These are phyloP conservation scores for Opeltia flavorubescens DNA, from an alignment of 495 filamentous ascomycete species.

Conservation along the genomic window DNA sequence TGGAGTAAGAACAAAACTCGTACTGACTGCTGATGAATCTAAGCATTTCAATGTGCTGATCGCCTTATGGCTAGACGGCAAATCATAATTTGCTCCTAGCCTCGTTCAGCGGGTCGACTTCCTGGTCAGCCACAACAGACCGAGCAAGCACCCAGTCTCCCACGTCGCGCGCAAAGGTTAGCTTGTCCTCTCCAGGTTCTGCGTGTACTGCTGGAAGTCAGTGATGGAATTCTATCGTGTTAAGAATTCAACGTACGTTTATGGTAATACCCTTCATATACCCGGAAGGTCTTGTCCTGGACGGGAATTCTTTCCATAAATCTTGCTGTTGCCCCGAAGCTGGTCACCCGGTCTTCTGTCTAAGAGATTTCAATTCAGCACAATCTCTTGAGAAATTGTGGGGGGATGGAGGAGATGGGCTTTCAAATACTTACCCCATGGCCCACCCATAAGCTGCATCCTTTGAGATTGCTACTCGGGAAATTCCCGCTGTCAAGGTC, in stretches of 20 bases:
- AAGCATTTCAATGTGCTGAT: no score
- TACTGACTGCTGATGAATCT: neutral
- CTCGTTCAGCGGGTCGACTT: neutral
- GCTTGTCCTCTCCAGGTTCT: slow-evolving; percentile 46
- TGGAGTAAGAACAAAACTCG: slow-evolving; percentile 36
- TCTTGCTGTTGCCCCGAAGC: slow-evolving; percentile 42
- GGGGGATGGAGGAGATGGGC: no score
- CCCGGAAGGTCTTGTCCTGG: slow-evolving; percentile 51
- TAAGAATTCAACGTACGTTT: slow-evolving; percentile 27
- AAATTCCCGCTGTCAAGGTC: slow-evolving; percentile 28
- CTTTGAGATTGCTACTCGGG: slow-evolving; percentile 9
- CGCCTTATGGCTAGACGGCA: neutral
- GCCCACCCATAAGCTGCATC: slow-evolving; percentile 18
- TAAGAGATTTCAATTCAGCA: no score
- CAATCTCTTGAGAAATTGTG: no score
- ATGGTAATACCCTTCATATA: slow-evolving; percentile 69
- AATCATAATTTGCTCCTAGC: slow-evolving; percentile 7
- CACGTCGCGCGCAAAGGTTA: slow-evolving; percentile 54
- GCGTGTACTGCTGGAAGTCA: slow-evolving; percentile 40
- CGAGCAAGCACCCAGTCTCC: slow-evolving; percentile 57
- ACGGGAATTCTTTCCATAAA: slow-evolving; percentile 39
- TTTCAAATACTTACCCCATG: no score
- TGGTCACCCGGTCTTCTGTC: slow-evolving; percentile 47
- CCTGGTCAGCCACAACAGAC: neutral
- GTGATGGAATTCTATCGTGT: neutral